Base-by-base conservation (phyloP, 805 yeast species). In the Jamesozyma rosinii region DNA sequence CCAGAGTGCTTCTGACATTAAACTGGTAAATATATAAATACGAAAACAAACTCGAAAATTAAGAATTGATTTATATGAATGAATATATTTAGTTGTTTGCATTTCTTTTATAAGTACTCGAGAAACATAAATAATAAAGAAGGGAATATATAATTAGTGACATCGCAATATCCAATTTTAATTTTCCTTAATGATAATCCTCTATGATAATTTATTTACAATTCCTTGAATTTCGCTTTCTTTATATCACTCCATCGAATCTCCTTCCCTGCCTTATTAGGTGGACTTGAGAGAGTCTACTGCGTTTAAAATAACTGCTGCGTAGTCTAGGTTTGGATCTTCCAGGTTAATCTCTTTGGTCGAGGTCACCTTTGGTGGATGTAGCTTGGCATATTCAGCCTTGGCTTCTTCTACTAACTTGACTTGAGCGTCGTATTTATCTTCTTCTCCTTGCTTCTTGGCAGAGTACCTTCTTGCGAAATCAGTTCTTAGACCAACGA, bases 301-400 rank as follows among this genome's bases (percentile, higher is more conserved):
- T 55, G 82, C 78, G 40, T 77, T 71, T 61, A 81, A 72, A 56
- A 83, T 76, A 39, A 77, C 83, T 51, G 71, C 69, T 43, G 77
- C 96, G 57, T 83, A 75, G 65, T 89, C 97, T 65, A 87, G 76
- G 70, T 88, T 83, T 52, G 95, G 92, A 68, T 88, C 95, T 58
- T 86, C 90, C 63, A 88, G 73, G 69, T 89, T 75, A 53, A 81
- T 64, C 42, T 76, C 74, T 42, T 74, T 70, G 37, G 67, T 53
- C n/a, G 72, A 66, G 3, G 9, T 21, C 13, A 29, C 51, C 19
- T 63, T 59, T 45, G 71, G 71, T 32, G 72, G 68, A 57, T 75
- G 67, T 58, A 78, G 68, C 66, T 77, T 82, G 54, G 86, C 88
- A 69, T 75, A 90, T 70, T 85, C 89, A 42, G 81, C 83, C 72